Evolutionary conservation across 1,284 basidiomycete species (phyloP).

Genomic region (Fomitopsis schrenkii): DNA sequence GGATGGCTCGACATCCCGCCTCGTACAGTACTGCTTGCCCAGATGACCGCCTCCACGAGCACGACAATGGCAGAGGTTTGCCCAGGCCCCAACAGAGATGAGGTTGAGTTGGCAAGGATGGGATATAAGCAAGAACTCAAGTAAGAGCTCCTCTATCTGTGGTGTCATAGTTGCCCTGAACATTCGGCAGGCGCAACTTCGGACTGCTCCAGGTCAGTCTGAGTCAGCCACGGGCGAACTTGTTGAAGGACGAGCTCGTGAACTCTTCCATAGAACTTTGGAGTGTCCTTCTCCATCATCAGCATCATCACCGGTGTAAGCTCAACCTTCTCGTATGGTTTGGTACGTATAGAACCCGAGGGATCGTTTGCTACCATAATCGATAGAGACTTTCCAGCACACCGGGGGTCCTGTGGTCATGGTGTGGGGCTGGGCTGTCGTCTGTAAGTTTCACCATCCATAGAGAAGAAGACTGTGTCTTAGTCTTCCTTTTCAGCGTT

Average conservation of each 20-base stretch:
- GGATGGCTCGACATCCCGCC: background rate
- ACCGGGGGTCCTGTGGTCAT: conserved; percentile 73
- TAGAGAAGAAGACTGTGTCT: background rate
- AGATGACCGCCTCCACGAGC: background rate
- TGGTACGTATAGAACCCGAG: conserved; percentile 38
- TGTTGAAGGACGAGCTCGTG: background rate
- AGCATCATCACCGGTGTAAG: conserved; percentile 67
- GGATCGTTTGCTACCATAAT: too few species aligned
- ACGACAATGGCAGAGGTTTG: background rate
- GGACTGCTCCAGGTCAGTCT: conserved; percentile 54
- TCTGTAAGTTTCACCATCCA: conserved; percentile 26
- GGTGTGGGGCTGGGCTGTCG: conserved; percentile 75
- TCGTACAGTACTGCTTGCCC: background rate
- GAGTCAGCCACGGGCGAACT: conserved; percentile 12
- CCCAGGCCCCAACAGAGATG: conserved; percentile 34
- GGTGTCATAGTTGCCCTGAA: background rate
- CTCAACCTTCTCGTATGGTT: conserved; percentile 61
- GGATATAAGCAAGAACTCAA: conserved; percentile 73
- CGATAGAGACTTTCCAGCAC: conserved; percentile 33
- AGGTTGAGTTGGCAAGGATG: conserved; percentile 68
- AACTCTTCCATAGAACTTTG: conserved; percentile 52
- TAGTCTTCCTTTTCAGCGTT: conserved; percentile 34
- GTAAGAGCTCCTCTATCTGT: conserved; percentile 30
- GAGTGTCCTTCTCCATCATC: conserved; percentile 74
- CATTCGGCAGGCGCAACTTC: conserved; percentile 42